Base-by-base conservation (phyloP, 129 eudicot genomes). In the Escallonia herrerae region DNA sequence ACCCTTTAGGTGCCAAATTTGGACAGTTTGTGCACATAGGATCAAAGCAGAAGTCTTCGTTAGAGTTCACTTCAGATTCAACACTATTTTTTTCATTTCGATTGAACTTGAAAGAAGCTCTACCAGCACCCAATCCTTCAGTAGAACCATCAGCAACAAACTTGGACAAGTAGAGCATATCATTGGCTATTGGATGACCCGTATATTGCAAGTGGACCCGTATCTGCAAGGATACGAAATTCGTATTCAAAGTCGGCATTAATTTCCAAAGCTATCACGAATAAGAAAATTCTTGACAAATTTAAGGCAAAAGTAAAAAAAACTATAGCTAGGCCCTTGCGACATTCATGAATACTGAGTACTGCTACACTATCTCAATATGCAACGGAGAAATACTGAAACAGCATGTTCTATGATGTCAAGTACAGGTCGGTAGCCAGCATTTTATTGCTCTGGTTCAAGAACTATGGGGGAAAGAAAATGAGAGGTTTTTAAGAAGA, bases 11-110 rank as follows among this genome's bases (percentile, higher is more conserved):
- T 53, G 95, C 95, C 90, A 89, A 72, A 72, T 94, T 68, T 13
- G 99, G 99, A 72, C 99, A 94, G 63, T 94, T 82, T 15, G 99
- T 94, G 80, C 99, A 94, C 95, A 86, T 78, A 7, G 97, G 99
- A 80, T 94, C 99, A 11, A 81, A 72, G 76, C 49, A 69, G 69
- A 89, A 89, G 76, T 78, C 95, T 71, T 80, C 80, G 50, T 33
- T 14, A 5, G 70, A 71, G 49, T 67, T 70, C 51, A 73, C 83
- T 74, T 67, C 77, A 12, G 73, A 55, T 15, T 64, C 71, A 46
- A 43, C 68, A 67, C 47, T 37, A 53, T 45, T 40, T 51, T 54
- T 76, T 67, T 77, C 76, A 60, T 49, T 15, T 58, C 69, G 60
- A 59, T 67, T 47, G 38, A 68, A 51, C 38, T 66, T 80, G 22